Percentiles rank a stretch among this genome's conserved stretches.
Evolutionary conservation across 1,139 yeast species (phyloP).

Genomic region (Debaryomycetaceae sp.): DNA sequence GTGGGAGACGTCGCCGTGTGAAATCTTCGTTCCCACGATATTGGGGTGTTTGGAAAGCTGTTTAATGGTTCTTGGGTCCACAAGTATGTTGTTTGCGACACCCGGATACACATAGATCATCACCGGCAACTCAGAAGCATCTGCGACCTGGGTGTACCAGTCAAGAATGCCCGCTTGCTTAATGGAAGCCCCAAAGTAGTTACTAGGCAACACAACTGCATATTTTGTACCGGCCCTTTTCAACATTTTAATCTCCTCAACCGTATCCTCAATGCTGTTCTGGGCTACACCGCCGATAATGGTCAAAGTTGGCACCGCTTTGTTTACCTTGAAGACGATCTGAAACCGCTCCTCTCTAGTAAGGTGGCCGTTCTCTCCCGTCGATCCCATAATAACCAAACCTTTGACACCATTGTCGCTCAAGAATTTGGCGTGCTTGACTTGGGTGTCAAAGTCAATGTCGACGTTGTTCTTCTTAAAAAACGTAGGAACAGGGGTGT

Average conservation of each 20-base stretch:
- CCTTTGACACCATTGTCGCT: slow-evolving; percentile 30
- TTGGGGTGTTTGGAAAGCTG: slow-evolving; percentile 31
- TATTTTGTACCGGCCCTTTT: slow-evolving; percentile 33
- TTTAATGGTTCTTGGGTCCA: slow-evolving; percentile 33
- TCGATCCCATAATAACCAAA: slow-evolving; percentile 32
- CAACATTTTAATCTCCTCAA: slow-evolving; percentile 25
- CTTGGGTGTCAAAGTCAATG: slow-evolving; percentile 33
- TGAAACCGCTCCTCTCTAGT: slow-evolving; percentile 37
- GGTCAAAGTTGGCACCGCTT: slow-evolving; percentile 32
- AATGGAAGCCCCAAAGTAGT: slow-evolving; percentile 30
- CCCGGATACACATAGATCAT: slow-evolving; percentile 33
- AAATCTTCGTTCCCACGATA: slow-evolving; percentile 38
- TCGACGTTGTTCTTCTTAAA: slow-evolving; percentile 29
- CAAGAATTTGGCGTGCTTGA: slow-evolving; percentile 31
- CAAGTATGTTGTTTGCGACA: slow-evolving; percentile 32
- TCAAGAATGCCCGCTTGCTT: slow-evolving; percentile 30
- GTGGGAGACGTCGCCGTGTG: slow-evolving; percentile 37
- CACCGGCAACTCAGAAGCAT: slow-evolving; percentile 25
- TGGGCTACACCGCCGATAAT: slow-evolving; percentile 40
- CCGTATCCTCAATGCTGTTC: slow-evolving; percentile 25
- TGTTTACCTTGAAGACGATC: slow-evolving; percentile 27
- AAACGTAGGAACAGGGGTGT: slow-evolving; percentile 39
- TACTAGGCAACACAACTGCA: slow-evolving; percentile 27
- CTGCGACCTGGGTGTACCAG: slow-evolving; percentile 26
- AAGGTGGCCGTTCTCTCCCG: slow-evolving; percentile 48